Evolutionary conservation across 2,329 filamentous ascomycete genomes (phyloP), one percentile per base, ranked within the genome.

Genomic region (Orbilia oligospora): DNA sequence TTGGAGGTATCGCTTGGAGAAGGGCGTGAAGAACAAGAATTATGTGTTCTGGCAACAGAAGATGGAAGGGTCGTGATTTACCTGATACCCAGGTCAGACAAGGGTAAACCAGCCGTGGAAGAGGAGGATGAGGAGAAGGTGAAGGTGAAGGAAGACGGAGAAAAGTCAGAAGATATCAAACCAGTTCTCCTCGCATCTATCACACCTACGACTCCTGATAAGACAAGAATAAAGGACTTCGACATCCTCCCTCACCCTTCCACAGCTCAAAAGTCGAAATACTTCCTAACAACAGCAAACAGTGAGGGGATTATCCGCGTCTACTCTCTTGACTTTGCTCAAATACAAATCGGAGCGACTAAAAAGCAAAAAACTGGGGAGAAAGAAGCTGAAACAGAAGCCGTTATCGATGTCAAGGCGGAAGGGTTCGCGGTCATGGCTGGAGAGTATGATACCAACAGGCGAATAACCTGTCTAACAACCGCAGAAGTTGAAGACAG

Each of bases 141-240:
- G n/a, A n/a, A n/a, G n/a, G 6, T 38, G 53, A 68, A 12, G 3
- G 33, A 36, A 51, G 27, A 81, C 89, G 5, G 83, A 83, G 48
- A 84, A 82, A 22, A 79, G 81, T 10, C 24, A 5, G 87, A 90
- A 20, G 92, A 92, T 46, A 89, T 89, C 82, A 87, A 86, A 68
- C 84, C 84, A 53, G 83, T 92, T 18, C 83, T 96, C 12, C 93
- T 90, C n/a, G 51, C 27, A 5, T 44, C 75, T 8, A 78, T 78
- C 6, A 89, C 94, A 81, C 84, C 98, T 10, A 87, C 89, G 33
- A 88, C 87, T 1, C 91, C 90, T 0, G 88, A 96, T 63, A 85
- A 86, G 1, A 88, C 90, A 10, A 90, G 96, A 65, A 90, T 98
- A 84, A 99, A 98, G 86, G 94, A 97, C 83, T 97, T 98, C 84